These are phyloP conservation scores for Penicillium herquei DNA, from an alignment of 495 filamentous ascomycete genomes.

Conservation along the genomic window DNA sequence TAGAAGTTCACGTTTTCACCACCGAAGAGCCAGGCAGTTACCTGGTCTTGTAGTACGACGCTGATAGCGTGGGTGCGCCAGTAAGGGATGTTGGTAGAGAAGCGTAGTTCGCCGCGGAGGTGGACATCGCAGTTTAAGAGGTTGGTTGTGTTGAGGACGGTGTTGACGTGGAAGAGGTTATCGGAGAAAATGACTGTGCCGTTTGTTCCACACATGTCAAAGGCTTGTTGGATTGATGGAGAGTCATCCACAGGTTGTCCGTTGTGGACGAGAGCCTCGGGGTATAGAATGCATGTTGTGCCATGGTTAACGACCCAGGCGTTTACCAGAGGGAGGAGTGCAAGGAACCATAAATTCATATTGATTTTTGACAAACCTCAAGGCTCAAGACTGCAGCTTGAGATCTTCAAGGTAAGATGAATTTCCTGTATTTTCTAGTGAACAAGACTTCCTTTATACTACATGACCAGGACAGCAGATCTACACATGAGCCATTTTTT, in stretches of 20 bases:
- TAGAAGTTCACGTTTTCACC: conserved; percentile 37
- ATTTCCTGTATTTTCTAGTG: no score
- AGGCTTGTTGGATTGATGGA: conserved; percentile 42
- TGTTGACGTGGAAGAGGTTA: conserved; percentile 37
- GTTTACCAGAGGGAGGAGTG: conserved; percentile 6
- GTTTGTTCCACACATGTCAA: conserved; percentile 39
- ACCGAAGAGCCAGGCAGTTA: conserved; percentile 47
- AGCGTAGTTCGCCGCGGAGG: conserved; percentile 35
- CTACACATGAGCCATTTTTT: not conserved
- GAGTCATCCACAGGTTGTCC: conserved; percentile 32
- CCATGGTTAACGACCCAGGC: conserved; percentile 22
- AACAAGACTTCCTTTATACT: no score
- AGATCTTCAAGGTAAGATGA: not conserved
- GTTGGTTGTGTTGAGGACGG: conserved; percentile 44
- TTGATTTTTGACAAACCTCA: not conserved
- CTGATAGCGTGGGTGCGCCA: conserved; percentile 41
- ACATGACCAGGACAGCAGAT: no score
- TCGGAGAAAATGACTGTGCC: conserved; percentile 38
- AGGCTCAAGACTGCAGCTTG: not conserved
- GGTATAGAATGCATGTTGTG: conserved; percentile 18
- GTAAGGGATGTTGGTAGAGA: conserved; percentile 43
- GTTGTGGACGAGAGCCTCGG: conserved; percentile 12
- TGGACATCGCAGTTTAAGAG: conserved; percentile 40
- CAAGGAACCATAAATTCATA: conserved; percentile 12
- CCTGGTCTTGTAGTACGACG: conserved; percentile 48